Evolutionary conservation across 192 early-diverging fungal species (phyloP).

Genomic region (Podila verticillata): DNA sequence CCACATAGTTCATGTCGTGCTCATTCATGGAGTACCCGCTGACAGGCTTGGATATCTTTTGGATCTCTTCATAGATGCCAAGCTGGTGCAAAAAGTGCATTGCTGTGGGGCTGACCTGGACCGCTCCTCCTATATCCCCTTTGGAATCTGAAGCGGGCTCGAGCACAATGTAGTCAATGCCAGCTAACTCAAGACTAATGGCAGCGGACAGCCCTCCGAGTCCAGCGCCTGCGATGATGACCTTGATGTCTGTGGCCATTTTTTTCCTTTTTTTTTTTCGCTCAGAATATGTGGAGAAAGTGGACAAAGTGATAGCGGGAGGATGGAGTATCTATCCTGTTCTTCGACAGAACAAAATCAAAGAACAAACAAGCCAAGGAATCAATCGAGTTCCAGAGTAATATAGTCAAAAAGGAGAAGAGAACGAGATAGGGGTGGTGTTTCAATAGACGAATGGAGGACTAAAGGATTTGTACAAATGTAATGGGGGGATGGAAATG

Average conservation of each 20-base stretch:
- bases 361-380: neutral
- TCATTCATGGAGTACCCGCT: conserved; percentile 50
- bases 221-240: conserved; percentile 51
- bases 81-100: conserved; percentile 45
- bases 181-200: conserved; percentile 44
- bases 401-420: neutral
- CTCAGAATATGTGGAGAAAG: neutral
- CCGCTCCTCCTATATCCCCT: conserved; percentile 20
- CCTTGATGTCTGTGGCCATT: conserved; percentile 33
- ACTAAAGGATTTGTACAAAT: neutral
- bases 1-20: conserved; percentile 45
- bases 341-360: no score
- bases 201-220: conserved; percentile 42
- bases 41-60: conserved; percentile 41
- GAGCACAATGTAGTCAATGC: conserved; percentile 45
- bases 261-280: conserved; percentile 12
- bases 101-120: conserved; percentile 40
- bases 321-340: no score
- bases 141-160: conserved; percentile 10
- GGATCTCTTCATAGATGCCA: conserved; percentile 47
- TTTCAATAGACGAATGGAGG: neutral
- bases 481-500: neutral
- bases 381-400: neutral
- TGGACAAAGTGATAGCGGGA: neutral
- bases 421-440: no score